phyloP scores from a whole-genome alignment of 2,329 filamentous ascomycete genomes.

The Epichloe glyceriae region DNA sequence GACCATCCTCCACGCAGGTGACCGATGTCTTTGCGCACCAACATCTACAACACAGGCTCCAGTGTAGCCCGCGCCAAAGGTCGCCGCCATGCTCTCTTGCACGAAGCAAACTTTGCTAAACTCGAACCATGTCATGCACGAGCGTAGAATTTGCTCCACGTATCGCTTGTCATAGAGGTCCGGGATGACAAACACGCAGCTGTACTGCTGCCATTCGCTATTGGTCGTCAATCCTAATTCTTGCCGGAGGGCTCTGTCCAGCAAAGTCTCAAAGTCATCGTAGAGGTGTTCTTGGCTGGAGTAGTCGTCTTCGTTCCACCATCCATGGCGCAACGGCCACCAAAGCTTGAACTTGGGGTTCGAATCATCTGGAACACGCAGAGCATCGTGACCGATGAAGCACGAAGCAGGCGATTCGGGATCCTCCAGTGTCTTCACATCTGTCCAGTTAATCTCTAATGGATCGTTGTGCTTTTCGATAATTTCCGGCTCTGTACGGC shows the following conservation, averaged over 20 bases:
- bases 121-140: constrained; percentile 78
- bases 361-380: constrained; percentile 81
- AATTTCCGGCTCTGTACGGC: constrained; percentile 66
- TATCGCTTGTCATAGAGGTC: constrained; percentile 94
- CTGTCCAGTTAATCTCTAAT: constrained; percentile 89
- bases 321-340: constrained; percentile 81
- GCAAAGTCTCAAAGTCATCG: constrained; percentile 74
- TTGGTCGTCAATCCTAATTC: constrained; percentile 68
- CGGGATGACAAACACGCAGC: constrained; percentile 92
- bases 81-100: constrained; percentile 88
- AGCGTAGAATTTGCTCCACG: constrained; percentile 71
- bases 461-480: constrained; percentile 94
- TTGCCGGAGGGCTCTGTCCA: constrained; percentile 76
- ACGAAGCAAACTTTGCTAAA: constrained; percentile 87
- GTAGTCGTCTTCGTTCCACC: constrained; percentile 86
- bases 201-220: constrained; percentile 79
- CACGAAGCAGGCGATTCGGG: constrained; percentile 47
- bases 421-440: constrained; percentile 54
- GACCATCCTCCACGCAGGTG: constrained; percentile 91
- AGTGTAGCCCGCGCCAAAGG: constrained; percentile 89
- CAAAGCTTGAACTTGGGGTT: constrained; percentile 80
- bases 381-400: constrained; percentile 69
- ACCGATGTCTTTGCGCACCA: constrained; percentile 91
- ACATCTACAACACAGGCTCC: constrained; percentile 92
- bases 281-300: constrained; percentile 64